Conservation (phyloP, 176 grass and related monocot species). For the Oryza brachyantha region DNA sequence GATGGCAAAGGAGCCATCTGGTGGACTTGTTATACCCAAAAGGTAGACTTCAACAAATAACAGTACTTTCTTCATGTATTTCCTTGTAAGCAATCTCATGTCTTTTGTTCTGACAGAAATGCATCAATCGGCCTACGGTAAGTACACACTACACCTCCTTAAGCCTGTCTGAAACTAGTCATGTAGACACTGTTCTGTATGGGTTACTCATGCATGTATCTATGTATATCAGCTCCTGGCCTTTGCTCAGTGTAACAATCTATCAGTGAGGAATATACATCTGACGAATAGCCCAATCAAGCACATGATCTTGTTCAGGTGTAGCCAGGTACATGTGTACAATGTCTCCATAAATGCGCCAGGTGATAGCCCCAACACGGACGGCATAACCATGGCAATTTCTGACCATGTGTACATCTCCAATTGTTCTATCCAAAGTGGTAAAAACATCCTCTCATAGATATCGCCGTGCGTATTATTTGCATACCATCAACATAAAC, state of each 20-base stretch:
- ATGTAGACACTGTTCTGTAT: neutral
- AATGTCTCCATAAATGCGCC: slow-evolving; percentile 43
- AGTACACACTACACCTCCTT: slow-evolving; percentile 28
- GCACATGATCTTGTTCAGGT: slow-evolving; percentile 52
- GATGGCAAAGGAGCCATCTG: slow-evolving; percentile 61
- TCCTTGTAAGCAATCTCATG: slow-evolving; percentile 8
- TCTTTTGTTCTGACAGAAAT: slow-evolving; percentile 35
- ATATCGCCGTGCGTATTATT: neutral
- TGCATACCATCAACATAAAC: neutral
- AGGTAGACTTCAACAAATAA: slow-evolving; percentile 13
- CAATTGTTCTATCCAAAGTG: slow-evolving; percentile 37
- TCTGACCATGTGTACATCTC: slow-evolving; percentile 43
- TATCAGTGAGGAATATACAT: slow-evolving; percentile 38
- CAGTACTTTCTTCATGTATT: neutral
- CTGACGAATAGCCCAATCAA: slow-evolving; percentile 52
- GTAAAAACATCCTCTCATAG: slow-evolving; percentile 13
- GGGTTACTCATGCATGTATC: neutral
- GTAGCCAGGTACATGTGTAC: slow-evolving; percentile 27
- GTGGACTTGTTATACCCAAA: slow-evolving; percentile 51
- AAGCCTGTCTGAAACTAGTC: neutral
- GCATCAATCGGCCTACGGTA: slow-evolving; percentile 45
- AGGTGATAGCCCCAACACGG: slow-evolving; percentile 68
- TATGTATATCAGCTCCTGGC: slow-evolving; percentile 36
- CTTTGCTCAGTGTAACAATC: slow-evolving; percentile 42
- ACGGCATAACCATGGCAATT: slow-evolving; percentile 46